Conservation (phyloP, 2,329 filamentous ascomycete species). For the Aspergillus flavus region DNA sequence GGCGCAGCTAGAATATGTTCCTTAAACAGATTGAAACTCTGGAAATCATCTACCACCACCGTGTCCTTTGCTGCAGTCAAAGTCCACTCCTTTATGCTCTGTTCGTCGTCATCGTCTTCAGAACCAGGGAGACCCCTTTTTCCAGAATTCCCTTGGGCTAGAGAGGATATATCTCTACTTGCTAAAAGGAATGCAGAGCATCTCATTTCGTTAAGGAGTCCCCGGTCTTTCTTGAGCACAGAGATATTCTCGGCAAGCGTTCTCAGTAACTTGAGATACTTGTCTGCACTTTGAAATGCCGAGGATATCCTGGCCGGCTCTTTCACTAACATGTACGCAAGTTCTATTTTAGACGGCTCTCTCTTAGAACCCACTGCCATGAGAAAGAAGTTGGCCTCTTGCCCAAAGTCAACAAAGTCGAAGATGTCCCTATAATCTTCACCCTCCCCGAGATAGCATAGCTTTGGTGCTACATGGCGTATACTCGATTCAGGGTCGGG, state of each 20-base stretch:
- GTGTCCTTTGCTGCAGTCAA: slow-evolving; percentile 72
- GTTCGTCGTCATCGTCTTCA: slow-evolving; percentile 61
- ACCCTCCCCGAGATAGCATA: slow-evolving; percentile 77
- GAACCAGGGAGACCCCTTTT: slow-evolving; percentile 25
- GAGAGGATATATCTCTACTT: slow-evolving; percentile 68
- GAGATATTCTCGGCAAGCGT: slow-evolving; percentile 74
- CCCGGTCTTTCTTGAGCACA: slow-evolving; percentile 74
- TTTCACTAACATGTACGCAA: slow-evolving; percentile 78
- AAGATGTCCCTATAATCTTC: slow-evolving; percentile 85
- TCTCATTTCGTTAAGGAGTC: slow-evolving; percentile 75
- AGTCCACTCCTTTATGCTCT: slow-evolving; percentile 74
- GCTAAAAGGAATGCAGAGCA: slow-evolving; percentile 77
- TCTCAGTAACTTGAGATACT: slow-evolving; percentile 81
- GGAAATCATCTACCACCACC: slow-evolving; percentile 83
- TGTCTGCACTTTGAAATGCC: slow-evolving; percentile 77
- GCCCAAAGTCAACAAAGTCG: slow-evolving; percentile 93
- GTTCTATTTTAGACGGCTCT: slow-evolving; percentile 84
- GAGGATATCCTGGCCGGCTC: slow-evolving; percentile 82
- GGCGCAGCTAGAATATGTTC: slow-evolving; percentile 81
- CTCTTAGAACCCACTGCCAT: slow-evolving; percentile 86
- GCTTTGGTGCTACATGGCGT: slow-evolving; percentile 66
- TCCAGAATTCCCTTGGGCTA: slow-evolving; percentile 20
- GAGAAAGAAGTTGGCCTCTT: slow-evolving; percentile 84
- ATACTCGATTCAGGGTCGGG: slow-evolving; percentile 49
- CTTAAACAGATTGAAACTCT: slow-evolving; percentile 86